These are phyloP conservation scores for Leccinum broughii DNA, from an alignment of 768 basidiomycete species.

Conservation along the genomic window DNA sequence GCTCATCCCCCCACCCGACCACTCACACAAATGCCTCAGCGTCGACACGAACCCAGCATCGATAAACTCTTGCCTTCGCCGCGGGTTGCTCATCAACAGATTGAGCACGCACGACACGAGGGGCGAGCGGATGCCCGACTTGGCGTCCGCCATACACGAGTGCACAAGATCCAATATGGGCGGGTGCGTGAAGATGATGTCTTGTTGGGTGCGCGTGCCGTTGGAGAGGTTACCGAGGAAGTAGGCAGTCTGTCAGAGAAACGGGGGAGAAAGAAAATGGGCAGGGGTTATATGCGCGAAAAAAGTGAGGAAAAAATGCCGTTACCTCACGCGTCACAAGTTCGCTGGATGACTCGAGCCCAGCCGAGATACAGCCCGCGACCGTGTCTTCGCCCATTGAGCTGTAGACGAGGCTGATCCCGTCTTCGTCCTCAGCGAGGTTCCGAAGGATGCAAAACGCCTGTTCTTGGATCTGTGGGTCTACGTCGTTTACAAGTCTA, in stretches of 20 bases:
- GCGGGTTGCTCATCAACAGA: slow-evolving; percentile 46
- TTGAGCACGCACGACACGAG: slow-evolving; percentile 60
- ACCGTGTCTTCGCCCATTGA: slow-evolving; percentile 51
- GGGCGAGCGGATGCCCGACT: slow-evolving; percentile 57
- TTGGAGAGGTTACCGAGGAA: slow-evolving; percentile 72
- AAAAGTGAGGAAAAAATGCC: no score
- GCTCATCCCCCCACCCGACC: slow-evolving; percentile 21
- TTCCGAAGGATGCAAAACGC: slow-evolving; percentile 67
- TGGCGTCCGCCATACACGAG: slow-evolving; percentile 58
- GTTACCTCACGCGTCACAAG: slow-evolving; percentile 55
- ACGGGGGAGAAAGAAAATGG: neutral
- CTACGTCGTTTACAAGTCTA: slow-evolving; percentile 57
- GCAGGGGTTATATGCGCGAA: neutral
- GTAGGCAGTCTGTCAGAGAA: slow-evolving; percentile 47
- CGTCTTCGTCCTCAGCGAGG: slow-evolving; percentile 62
- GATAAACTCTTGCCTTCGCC: slow-evolving; percentile 38
- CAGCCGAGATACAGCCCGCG: slow-evolving; percentile 45
- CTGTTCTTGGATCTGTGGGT: slow-evolving; percentile 66
- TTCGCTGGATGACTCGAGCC: slow-evolving; percentile 52
- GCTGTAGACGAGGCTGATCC: slow-evolving; percentile 59
- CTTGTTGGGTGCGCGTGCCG: slow-evolving; percentile 50
- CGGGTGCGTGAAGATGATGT: slow-evolving; percentile 50
- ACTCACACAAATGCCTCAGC: slow-evolving; percentile 44
- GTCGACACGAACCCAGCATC: slow-evolving; percentile 48
- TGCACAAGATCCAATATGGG: slow-evolving; percentile 55